Conservation (phyloP, 805 yeast genomes). For the Ogataea glucozyma region DNA sequence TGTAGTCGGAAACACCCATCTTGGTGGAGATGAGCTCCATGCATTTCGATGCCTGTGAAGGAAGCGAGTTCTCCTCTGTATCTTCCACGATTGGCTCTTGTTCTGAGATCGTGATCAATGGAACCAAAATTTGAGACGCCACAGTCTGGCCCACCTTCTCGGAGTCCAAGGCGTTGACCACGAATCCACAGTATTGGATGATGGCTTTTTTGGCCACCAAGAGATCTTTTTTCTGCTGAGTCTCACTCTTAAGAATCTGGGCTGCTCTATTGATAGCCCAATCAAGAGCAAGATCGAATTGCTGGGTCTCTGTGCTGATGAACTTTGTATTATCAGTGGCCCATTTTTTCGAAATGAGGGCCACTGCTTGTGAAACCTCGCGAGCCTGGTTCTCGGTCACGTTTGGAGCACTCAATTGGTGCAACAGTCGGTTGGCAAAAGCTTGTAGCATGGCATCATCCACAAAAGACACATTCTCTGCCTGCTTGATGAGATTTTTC, state of each 20-base stretch:
- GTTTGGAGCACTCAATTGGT: constrained; percentile 81
- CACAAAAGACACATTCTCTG: constrained; percentile 35
- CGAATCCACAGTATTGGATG: constrained; percentile 69
- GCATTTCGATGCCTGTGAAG: constrained; percentile 58
- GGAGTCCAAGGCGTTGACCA: constrained; percentile 47
- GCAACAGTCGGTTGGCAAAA: constrained; percentile 64
- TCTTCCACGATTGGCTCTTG: constrained; percentile 36
- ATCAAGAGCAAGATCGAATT: constrained; percentile 45
- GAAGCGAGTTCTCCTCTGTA: constrained; percentile 33
- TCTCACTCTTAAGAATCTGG: constrained; percentile 64
- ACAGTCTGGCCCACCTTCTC: constrained; percentile 45
- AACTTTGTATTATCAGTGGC: constrained; percentile 42
- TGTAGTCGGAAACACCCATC: constrained; percentile 71
- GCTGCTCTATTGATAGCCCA: constrained; percentile 68
- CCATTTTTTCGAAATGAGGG: constrained; percentile 64
- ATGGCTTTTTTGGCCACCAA: constrained; percentile 63
- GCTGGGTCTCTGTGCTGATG: constrained; percentile 30
- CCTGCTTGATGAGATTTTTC: constrained; percentile 47
- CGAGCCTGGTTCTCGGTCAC: constrained; percentile 62
- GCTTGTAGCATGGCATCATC: constrained; percentile 54
- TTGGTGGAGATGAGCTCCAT: constrained; percentile 64
- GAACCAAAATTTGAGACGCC: constrained; percentile 32
- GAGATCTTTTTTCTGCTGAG: constrained; percentile 51
- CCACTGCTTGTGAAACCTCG: constrained; percentile 67
- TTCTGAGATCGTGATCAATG: constrained; percentile 37